Base-by-base conservation (phyloP, 106 monocot genomes). In the Dioscorea zingiberensis region DNA sequence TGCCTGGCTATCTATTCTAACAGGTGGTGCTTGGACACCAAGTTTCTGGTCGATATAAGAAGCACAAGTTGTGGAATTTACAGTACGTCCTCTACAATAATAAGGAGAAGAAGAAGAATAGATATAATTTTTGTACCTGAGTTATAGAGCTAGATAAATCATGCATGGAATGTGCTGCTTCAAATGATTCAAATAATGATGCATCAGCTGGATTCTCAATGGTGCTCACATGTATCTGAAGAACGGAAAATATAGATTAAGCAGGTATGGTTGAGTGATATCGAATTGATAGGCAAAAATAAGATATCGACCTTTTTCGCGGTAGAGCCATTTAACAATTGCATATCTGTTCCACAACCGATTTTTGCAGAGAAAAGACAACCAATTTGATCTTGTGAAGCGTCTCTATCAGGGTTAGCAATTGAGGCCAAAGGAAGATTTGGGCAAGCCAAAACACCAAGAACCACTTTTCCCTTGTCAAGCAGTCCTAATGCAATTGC, bases 1-100 rank as follows among this genome's bases (percentile, higher is more conserved):
- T 48, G 93, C 93, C 70, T 98, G 93, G 78, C 98, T 98, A 64
- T 98, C 98, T 48, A 98, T 93, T 75, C 98, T 98, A 28, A 98
- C 86, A 12, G 98, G 89, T 38, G 93, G 89, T 53, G 89, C 93
- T 74, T 68, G 72, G 11, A 98, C 89, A 28, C 98, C 89, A 67
- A 98, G 98, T 84, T 76, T 98, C 98, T 98, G 55, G 14, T 59
- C 56, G 16, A 68, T 75, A 67, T 55, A 55, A 71, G 44, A 27
- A 75, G 18, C 13, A 69, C 21, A 3, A 60, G 55, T 23, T 7
- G 7, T 38, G 38, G 38, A 38, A 38, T 6, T 38, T 38, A 38
- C 10, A 1, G 38, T 38, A 6, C 38, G 10, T 38, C 38, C 0
- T 38, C 0, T 30, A 38, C 9, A 38, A 38, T 38, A 6, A n/a